Percentiles rank a stretch among this genome's conserved stretches.
Evolutionary conservation across 805 yeast genomes (phyloP).

Genomic region (Ogataea henricii): DNA sequence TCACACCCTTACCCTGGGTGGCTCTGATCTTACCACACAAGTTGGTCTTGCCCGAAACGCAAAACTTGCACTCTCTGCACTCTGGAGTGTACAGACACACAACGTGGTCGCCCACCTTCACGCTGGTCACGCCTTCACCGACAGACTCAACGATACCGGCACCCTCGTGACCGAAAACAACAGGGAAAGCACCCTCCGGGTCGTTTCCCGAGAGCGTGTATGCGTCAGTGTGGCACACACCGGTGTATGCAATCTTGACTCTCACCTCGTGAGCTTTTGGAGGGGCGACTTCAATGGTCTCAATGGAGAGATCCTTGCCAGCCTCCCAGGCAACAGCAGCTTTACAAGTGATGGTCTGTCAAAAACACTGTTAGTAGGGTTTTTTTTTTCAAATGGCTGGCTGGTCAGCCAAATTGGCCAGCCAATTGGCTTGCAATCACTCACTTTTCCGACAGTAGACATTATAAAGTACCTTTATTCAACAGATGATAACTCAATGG

Average conservation of each 20-base stretch:
- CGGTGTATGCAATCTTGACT: constrained; percentile 82
- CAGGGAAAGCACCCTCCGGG: constrained; percentile 96
- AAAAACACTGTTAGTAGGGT: too few relatives aligned
- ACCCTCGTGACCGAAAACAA: constrained; percentile 95
- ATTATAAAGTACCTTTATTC: constrained; percentile 14
- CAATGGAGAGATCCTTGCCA: constrained; percentile 69
- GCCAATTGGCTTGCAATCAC: constrained; percentile 5
- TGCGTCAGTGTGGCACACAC: constrained; percentile 98
- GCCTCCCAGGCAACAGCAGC: constrained; percentile 99
- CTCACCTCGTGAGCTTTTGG: constrained; percentile 98
- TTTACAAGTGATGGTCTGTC: constrained; percentile 69
- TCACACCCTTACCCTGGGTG: constrained; percentile 96
- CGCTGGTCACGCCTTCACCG: constrained; percentile 91
- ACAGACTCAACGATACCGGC: constrained; percentile 95
- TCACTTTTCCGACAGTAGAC: constrained; percentile 36
- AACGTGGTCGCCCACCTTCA: constrained; percentile 92
- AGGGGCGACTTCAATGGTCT: constrained; percentile 86
- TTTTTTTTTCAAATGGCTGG: too few relatives aligned
- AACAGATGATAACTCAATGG: background rate
- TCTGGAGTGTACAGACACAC: constrained; percentile 96
- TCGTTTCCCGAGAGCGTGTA: constrained; percentile 92
- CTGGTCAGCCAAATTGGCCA: too few relatives aligned
- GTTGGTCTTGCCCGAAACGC: constrained; percentile 93
- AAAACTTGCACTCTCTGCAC: constrained; percentile 92
- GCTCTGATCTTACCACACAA: constrained; percentile 94